These are phyloP conservation scores for Populus tomentosa DNA, from an alignment of 441 rosid species.

Conservation along the genomic window DNA sequence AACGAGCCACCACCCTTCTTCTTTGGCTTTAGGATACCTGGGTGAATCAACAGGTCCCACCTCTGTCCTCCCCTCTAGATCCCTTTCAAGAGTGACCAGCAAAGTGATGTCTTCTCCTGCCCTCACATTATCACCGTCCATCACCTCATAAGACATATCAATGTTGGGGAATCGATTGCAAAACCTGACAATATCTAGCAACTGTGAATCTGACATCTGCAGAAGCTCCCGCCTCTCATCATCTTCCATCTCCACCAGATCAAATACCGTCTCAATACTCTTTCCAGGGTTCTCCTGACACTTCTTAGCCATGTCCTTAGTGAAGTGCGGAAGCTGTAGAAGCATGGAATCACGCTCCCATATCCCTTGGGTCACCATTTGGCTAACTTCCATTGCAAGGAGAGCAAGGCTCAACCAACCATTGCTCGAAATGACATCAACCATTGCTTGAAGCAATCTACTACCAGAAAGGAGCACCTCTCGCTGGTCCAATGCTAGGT, in stretches of 20 bases:
- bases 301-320: slow-evolving; percentile 73
- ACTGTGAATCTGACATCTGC: slow-evolving; percentile 58
- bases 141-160: slow-evolving; percentile 68
- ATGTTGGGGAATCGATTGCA: slow-evolving; percentile 90
- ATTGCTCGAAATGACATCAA: slow-evolving; percentile 85
- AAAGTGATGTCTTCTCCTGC: slow-evolving; percentile 63
- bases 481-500: slow-evolving; percentile 68
- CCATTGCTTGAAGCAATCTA: slow-evolving; percentile 86
- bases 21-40: slow-evolving; percentile 78
- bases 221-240: slow-evolving; percentile 77
- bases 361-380: slow-evolving; percentile 96
- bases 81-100: slow-evolving; percentile 74
- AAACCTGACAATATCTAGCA: slow-evolving; percentile 77
- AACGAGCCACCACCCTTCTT: slow-evolving; percentile 99
- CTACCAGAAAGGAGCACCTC: slow-evolving; percentile 77
- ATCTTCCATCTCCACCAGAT: slow-evolving; percentile 92
- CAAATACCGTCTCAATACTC: slow-evolving; percentile 77
- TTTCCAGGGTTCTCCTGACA: slow-evolving; percentile 87
- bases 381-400: slow-evolving; percentile 94
- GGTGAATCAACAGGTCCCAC: slow-evolving; percentile 76
- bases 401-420: slow-evolving; percentile 94
- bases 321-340: slow-evolving; percentile 88
- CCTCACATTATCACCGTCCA: slow-evolving; percentile 45
- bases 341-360: slow-evolving; percentile 99
- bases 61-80: slow-evolving; percentile 77